These are phyloP conservation scores for Torulaspora microellipsoides DNA, from an alignment of 805 yeast genomes.

Conservation along the genomic window DNA sequence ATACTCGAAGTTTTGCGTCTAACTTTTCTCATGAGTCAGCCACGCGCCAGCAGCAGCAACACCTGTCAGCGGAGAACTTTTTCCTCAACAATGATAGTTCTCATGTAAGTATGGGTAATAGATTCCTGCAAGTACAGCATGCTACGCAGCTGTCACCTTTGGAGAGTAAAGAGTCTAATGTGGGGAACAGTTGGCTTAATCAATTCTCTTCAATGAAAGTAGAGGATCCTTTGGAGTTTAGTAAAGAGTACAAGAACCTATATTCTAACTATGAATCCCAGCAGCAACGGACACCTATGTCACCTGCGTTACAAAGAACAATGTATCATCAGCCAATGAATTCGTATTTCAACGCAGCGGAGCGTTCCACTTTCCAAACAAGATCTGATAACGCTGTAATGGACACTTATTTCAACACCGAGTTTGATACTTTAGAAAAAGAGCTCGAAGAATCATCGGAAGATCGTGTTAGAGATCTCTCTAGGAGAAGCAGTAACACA, in stretches of 20 bases:
- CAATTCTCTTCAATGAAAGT: constrained; percentile 28
- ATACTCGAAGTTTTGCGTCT: constrained; percentile 1
- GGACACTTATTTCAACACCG: constrained; percentile 15
- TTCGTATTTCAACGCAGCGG: background rate
- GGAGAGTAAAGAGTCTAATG: background rate
- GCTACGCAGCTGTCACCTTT: constrained; percentile 1
- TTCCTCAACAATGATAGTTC: constrained; percentile 1
- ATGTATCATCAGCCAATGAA: constrained; percentile 4
- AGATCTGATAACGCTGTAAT: background rate
- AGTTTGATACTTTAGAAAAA: constrained; percentile 24
- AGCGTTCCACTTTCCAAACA: background rate
- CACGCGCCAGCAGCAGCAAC: constrained; percentile 3
- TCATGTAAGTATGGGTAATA: background rate
- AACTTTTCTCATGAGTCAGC: background rate
- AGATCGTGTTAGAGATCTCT: background rate
- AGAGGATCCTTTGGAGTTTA: constrained; percentile 30
- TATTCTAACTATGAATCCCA: constrained; percentile 24
- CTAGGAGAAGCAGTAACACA: background rate
- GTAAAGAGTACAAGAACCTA: constrained; percentile 25
- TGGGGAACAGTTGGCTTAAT: constrained; percentile 15
- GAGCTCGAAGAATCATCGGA: constrained; percentile 15
- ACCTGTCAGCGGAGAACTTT: background rate
- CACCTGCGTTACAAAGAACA: constrained; percentile 4
- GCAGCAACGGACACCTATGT: constrained; percentile 5
- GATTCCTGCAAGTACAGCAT: constrained; percentile 9